Evolutionary conservation across 495 filamentous ascomycete species (phyloP), one percentile per base, ranked within the genome.

Genomic region (Penicillium lividum): DNA sequence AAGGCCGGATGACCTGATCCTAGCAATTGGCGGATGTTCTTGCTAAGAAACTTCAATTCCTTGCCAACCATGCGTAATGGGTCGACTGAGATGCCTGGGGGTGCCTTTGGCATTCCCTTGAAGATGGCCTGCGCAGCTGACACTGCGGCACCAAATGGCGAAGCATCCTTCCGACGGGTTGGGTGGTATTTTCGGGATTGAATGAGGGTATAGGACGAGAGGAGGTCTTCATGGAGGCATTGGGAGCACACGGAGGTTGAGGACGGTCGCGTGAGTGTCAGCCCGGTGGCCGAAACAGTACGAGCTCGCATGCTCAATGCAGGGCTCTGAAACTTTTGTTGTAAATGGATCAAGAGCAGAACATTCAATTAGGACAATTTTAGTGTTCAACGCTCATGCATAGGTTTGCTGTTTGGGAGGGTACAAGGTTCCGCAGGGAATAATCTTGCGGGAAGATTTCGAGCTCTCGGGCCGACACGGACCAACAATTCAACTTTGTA

Each of bases 1-100:
- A 98, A 80, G 18, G 91, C 89, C 5, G 93, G 95, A 71, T 97
- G 93, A 1, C 93, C 92, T 0, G 93, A 96, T 5, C 93, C 93
- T 22, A 97, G 77, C 29, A 97, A 79, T 68, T 92, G 87, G 49
- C 89, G 80, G 68, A 96, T 94, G 68, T 96, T 95, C 51, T 89
- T 90, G 16, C 85, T 95, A 69, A 96, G 74, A 65, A 93, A 94
- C 73, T 95, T 96, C 84, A 97, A 88, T 76, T 97, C 93, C 75
- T 95, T 96, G 51, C 89, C 92, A 22, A 97, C 90, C 34, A 91
- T 90, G 36, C 88, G 82, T 61, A 91, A 80, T 27, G 89, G 89
- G 67, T 91, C 89, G 60, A 90, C 83, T 31, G 83, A 84, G 63
- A 90, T 76, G 56, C 84, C 84, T 64, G 70, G 73, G 68, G 65